Evolutionary conservation across 331 rosid genomes (phyloP).

Genomic region (Malus hybrid): DNA sequence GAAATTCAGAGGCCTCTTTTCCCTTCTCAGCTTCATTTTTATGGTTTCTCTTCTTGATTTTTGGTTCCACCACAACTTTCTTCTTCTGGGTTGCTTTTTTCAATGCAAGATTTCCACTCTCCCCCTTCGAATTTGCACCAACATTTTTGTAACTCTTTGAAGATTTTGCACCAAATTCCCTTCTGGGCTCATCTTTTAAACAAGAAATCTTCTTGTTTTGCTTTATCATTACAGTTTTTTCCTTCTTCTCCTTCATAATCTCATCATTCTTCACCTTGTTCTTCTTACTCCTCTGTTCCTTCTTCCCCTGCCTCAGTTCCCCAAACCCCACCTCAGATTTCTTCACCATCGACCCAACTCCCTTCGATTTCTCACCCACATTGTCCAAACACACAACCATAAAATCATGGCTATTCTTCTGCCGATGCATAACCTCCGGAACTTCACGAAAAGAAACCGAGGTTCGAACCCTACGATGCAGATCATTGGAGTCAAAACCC

Average conservation of each 20-base stretch:
- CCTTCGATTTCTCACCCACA: constrained; percentile 5
- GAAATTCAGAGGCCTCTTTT: constrained; percentile 10
- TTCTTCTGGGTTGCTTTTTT: constrained; percentile 16
- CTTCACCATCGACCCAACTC: constrained; percentile 15
- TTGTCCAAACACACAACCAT: constrained; percentile 29
- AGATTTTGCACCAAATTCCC: constrained; percentile 8
- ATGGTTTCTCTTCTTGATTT: constrained; percentile 21
- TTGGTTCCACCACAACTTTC: constrained; percentile 30
- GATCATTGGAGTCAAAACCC: constrained; percentile 28
- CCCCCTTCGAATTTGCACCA: constrained; percentile 11
- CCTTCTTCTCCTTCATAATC: constrained; percentile 11
- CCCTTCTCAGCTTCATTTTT: constrained; percentile 12
- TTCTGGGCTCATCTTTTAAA: constrained; percentile 63
- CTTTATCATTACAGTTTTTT: neutral
- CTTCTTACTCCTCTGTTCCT: constrained; percentile 23
- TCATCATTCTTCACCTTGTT: constrained; percentile 13
- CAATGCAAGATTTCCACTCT: constrained; percentile 5
- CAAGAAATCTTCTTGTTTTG: constrained; percentile 37
- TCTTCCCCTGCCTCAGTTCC: constrained; percentile 20
- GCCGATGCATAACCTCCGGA: constrained; percentile 19
- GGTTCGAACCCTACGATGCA: constrained; percentile 50
- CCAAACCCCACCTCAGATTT: constrained; percentile 22
- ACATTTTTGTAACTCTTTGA: constrained; percentile 11
- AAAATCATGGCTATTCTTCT: constrained; percentile 13
- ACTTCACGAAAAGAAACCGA: constrained; percentile 76